Base-by-base conservation (phyloP, 2,329 filamentous ascomycete genomes). In the Acrodontium crateriforme region DNA sequence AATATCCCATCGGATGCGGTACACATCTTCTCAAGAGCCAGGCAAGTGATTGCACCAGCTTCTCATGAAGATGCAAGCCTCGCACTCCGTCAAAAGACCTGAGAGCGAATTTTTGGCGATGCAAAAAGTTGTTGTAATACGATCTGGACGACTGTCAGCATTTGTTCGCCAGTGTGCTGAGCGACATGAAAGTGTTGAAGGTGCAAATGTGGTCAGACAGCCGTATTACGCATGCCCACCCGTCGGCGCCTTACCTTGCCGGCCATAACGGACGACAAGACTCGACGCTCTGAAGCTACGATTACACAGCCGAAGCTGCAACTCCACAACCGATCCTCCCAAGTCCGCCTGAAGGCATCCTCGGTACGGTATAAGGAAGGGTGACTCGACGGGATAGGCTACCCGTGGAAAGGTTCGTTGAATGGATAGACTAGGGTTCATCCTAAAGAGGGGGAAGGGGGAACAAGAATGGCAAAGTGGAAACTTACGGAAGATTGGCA, bases 361-460 rank as follows among this genome's bases (percentile, higher is more conserved):
- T 35, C 27, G 45, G 49, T 54, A 49, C 45, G 44, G 47, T 54
- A 52, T 45, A 27, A 44, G 49, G 45, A 37, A 53, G 50, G 43
- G 42, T 42, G 42, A 39, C 49, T 53, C 46, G 50, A 46, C 36
- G 38, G 42, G 41, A 35, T 31, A 45, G 48, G 49, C 50, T 42
- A 46, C 45, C 44, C 27, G 24, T 35, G 29, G 16, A 18, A 34
- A 34, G 40, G 43, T 45, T 54, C 47, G 45, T 53, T 44, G 51
- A 54, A 54, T 54, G 51, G 51, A 54, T 54, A 45, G 47, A 54
- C 51, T 54, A 27, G 45, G 34, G 49, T 45, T 51, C 50, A 53
- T 54, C 51, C 39, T 52, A 31, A 41, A 41, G 37, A 25, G 17
- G 26, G 25, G 27, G 25, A 27, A 28, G 12, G 9, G 14, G n/a